Base-by-base conservation (phyloP, 208 protist species). In the Novymonas esmeraldas region DNA sequence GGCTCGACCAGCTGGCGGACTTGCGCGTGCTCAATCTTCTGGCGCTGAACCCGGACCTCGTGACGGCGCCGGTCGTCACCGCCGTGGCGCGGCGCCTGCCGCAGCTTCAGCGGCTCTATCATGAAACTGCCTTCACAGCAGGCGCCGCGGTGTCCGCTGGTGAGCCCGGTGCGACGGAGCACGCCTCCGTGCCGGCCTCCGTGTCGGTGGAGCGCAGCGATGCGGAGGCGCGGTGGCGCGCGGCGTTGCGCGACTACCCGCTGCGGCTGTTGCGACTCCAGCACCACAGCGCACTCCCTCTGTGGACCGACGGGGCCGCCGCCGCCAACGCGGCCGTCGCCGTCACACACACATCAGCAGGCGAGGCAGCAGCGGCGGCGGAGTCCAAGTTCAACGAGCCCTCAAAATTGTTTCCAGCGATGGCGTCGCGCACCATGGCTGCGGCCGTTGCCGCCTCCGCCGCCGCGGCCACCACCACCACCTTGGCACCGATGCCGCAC, bases 321-420 rank as follows among this genome's bases (percentile, higher is more conserved):
- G 10, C 20, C 4, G 11, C 22, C 39, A 16, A n/a, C n/a, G n/a
- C n/a, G n/a, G n/a, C 9, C 39, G 39, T 16, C 39, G 39, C 16
- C 39, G 39, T 16, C 16, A 16, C 39, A 16, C 11, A 9, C 16
- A 18, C 39, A 45, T 45, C 39, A n/a, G n/a, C n/a, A n/a, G n/a
- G n/a, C n/a, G n/a, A 44, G 11, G 55, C 55, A 2, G 36, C 20
- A 46, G 55, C 55, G 36, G 33, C 26, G 11, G 22, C 36, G 3
- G 50, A 14, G n/a, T n/a, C n/a, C n/a, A n/a, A n/a, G n/a, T n/a
- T n/a, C n/a, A n/a, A n/a, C 10, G 50, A 14, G 55, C 55, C 55
- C 20, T 61, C 55, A 24, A 61, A 61, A 61, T 33, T 61, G 20
- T 61, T 61, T 14, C 55, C 55, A n/a, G 55, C 34, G 42, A 61